phyloP scores from a whole-genome alignment of 352 stramenopile species.

The Phytophthora capsici region DNA sequence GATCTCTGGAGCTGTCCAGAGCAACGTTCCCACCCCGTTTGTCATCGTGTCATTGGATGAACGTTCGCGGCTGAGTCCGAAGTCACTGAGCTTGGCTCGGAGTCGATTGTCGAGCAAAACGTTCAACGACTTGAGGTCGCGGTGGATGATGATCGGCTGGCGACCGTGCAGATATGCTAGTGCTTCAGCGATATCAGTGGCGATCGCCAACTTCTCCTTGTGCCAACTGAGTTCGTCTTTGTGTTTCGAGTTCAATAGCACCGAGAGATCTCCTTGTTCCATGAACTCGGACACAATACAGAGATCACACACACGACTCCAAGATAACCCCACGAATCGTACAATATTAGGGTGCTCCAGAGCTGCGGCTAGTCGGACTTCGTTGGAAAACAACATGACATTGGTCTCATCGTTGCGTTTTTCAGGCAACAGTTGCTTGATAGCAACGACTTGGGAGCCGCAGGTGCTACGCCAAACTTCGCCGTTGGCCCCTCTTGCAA shows the following conservation, averaged over 20 bases:
- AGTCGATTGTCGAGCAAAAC: constrained; percentile 53
- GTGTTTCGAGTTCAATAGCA: constrained; percentile 51
- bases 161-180: constrained; percentile 71
- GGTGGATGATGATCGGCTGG: constrained; percentile 64
- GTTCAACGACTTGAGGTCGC: constrained; percentile 76
- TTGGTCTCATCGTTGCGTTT: constrained; percentile 48
- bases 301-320: constrained; percentile 55
- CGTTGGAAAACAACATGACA: constrained; percentile 58
- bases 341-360: constrained; percentile 77
- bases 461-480: constrained; percentile 69
- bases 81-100: constrained; percentile 67
- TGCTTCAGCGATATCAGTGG: constrained; percentile 61
- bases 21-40: constrained; percentile 59
- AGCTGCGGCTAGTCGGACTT: constrained; percentile 54
- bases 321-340: constrained; percentile 67
- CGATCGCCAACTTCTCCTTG: constrained; percentile 65
- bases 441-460: constrained; percentile 49
- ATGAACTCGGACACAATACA: constrained; percentile 75
- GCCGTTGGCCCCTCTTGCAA: constrained; percentile 58
- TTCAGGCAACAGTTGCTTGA: constrained; percentile 66
- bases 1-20: constrained; percentile 71
- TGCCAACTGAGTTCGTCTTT: constrained; percentile 45
- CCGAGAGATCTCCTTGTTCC: constrained; percentile 56
- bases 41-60: constrained; percentile 75
- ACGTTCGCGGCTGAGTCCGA: constrained; percentile 59